A percentile compares a stretch with the other conserved stretches of the same genome.
phyloP scores from a whole-genome alignment of 306 rosid species.

The Calophaca sinica region DNA sequence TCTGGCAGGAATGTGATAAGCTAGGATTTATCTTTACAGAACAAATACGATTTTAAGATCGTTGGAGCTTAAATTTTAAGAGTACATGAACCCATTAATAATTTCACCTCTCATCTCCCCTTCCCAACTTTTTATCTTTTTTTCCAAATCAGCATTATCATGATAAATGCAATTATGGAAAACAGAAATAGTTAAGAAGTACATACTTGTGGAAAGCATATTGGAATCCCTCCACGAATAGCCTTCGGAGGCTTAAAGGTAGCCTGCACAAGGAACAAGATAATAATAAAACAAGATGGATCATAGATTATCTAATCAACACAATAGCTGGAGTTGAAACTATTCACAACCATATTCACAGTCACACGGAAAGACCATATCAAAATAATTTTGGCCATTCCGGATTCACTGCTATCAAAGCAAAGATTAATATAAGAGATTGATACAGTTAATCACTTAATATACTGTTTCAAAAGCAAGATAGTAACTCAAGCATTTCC shows the following conservation, averaged over 20 bases:
- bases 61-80: conserved; percentile 23
- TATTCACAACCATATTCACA: conserved; percentile 22
- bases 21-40: conserved; percentile 15
- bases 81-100: conserved; percentile 17
- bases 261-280: conserved; percentile 70
- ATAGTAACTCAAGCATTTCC: conserved; percentile 15
- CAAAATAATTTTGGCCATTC: conserved; percentile 19
- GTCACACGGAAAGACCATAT: neutral
- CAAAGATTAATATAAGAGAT: neutral
- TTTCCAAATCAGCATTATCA: conserved; percentile 8
- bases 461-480: conserved; percentile 16
- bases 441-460: conserved; percentile 10
- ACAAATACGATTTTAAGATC: neutral
- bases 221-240: conserved; percentile 97
- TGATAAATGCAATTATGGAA: conserved; percentile 42
- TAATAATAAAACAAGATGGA: conserved; percentile 16
- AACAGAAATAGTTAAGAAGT: conserved; percentile 45
- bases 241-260: conserved; percentile 81
- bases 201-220: conserved; percentile 97
- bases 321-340: conserved; percentile 13
- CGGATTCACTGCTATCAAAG: neutral
- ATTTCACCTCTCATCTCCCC: conserved; percentile 25
- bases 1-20: conserved; percentile 18
- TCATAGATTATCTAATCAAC: conserved; percentile 21
- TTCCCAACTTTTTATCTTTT: conserved; percentile 16